Base-by-base conservation (phyloP, 495 filamentous ascomycete genomes). In the Penicillium longicatenatum region DNA sequence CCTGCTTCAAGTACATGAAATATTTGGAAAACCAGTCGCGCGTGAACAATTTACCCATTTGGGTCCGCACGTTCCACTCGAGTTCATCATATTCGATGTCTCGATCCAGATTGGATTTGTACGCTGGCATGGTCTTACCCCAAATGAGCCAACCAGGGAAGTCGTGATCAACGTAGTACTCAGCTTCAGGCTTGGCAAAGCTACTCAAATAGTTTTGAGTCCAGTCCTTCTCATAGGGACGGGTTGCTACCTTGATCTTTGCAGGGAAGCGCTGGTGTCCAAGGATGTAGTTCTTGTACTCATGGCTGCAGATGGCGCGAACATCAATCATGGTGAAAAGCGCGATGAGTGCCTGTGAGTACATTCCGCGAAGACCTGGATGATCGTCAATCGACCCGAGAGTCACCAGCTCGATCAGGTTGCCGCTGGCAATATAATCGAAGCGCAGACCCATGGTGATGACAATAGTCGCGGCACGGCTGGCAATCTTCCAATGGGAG, bases 121-220 rank as follows among this genome's bases (percentile, higher is more conserved):
- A 90, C 2, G 87, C 93, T 22, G 84, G 85, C 80, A 98, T 91
- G 10, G 79, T 83, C 68, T 95, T 88, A 12, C 84, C 85, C 94
- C 94, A 99, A 7, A 94, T 91, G n/a, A 99, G 82, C 94, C 94
- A 99, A 22, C 94, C 94, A 10, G 93, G 91, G 71, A 96, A 89
- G 66, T 97, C 93, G 52, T 84, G 83, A 66, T 99, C 94, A 54
- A 97, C 84, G 61, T 90, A 96, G 69, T 93, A 95, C 53, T 97
- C 83, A 6, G 90, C 84, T 54, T 93, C 89, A 24, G 88, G 86
- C 31, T 88, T 79, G 12, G 88, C 86, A 72, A 98, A 98, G 64
- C 82, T 83, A 0, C 83, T 75, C 3, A 99, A 76, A 63, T 89
- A 95, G 20, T 88, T 77, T 54, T 88, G 64, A 0, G 94, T 98